Evolutionary conservation across 2,329 filamentous ascomycete genomes (phyloP), one percentile per base, ranked within the genome.

Genomic region (Cladosporium colombiae): DNA sequence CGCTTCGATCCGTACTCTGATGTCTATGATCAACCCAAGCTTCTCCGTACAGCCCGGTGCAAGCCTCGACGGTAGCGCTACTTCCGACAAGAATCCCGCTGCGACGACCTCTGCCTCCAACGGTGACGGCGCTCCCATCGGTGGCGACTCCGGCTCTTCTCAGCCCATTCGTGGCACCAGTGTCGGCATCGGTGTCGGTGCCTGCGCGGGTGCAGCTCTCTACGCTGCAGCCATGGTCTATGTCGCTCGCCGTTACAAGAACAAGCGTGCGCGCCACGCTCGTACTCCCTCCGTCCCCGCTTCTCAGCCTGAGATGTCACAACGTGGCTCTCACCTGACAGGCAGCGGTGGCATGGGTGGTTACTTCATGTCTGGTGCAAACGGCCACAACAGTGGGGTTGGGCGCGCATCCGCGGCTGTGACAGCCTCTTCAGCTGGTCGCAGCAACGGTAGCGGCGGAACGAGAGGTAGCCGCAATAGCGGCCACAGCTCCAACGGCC

Each of bases 141-240:
- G 80, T 67, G 79, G 79, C 52, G 83, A 85, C 65, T 81, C 81
- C 56, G 79, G 78, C 72, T 81, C 81, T 40, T 82, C 83, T 65
- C 82, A 86, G 70, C 85, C 85, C 6, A 82, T 89, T 55, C 86
- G 86, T 68, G 88, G 86, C 50, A 89, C 88, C 77, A 89, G 82
- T 73, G 86, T 82, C 69, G 68, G 68, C 27, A 67, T 67, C n/a
- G 68, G 58, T 55, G 66, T 69, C 56, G 68, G 66, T 6, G 62
- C 44, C 49, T 58, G 56, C 56, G 50, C 63, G 21, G 67, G 93
- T 74, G 92, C 91, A 50, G 90, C 89, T 60, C 89, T 92, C n/a
- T 97, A 97, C 72, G 93, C 93, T 74, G 91, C 91, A 14, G 93
- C 92, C 77, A 97, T 97, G 93, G 94, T 97, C 82, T 89, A 95